Evolutionary conservation across 208 protist genomes (phyloP).

Genomic region (Acanthamoeba sp.): DNA sequence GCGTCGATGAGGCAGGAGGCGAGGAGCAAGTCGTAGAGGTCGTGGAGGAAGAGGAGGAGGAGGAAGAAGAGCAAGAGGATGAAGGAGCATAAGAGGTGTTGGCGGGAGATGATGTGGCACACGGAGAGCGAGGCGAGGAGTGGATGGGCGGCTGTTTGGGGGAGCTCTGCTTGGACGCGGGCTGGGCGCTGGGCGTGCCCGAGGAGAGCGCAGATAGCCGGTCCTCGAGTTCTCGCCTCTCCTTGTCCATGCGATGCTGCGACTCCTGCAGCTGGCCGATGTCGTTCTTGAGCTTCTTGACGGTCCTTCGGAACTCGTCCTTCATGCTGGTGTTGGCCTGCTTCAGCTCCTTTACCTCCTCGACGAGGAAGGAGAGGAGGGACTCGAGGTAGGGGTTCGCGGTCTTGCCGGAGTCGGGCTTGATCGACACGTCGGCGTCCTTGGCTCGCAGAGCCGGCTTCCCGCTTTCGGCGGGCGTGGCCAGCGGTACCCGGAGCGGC

Average conservation of each 20-base stretch:
- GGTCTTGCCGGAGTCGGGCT: neutral
- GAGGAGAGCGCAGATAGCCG: neutral
- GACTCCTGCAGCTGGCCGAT: slow-evolving; percentile 15
- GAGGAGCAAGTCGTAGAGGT: neutral
- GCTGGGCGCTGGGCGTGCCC: neutral
- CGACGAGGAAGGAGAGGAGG: slow-evolving; percentile 31
- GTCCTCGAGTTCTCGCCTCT: slow-evolving; percentile 24
- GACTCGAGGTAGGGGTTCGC: slow-evolving; percentile 50
- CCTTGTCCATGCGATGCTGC: neutral
- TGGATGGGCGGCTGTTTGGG: neutral
- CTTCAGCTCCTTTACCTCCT: slow-evolving; percentile 54
- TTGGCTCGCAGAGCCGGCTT: neutral
- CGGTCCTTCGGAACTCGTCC: slow-evolving; percentile 28
- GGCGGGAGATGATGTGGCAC: neutral
- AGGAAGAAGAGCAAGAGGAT: neutral
- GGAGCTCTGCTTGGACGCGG: no score
- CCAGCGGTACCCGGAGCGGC: neutral
- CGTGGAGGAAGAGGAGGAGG: neutral
- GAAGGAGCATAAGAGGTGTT: neutral
- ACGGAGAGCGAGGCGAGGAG: neutral
- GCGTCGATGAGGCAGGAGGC: neutral
- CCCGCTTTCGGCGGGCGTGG: neutral
- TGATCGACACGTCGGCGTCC: neutral
- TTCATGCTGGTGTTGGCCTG: slow-evolving; percentile 49
- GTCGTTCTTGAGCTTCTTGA: slow-evolving; percentile 45